Percentiles rank a stretch among this genome's conserved stretches.
phyloP scores from a whole-genome alignment of 2,329 filamentous ascomycete species.

The Botrytis medusae region DNA sequence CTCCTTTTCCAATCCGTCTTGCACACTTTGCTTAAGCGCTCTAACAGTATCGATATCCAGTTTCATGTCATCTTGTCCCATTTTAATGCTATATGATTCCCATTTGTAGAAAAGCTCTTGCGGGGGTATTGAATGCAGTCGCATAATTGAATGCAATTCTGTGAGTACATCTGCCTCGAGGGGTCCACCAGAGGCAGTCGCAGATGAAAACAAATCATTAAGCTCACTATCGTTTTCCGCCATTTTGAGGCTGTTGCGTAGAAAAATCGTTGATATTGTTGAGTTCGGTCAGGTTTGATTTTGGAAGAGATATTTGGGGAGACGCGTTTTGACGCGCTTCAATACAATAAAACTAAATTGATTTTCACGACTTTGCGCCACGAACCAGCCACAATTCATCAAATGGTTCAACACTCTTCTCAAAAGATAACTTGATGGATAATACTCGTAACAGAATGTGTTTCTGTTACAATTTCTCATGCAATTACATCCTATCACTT shows the following conservation, averaged over 20 bases:
- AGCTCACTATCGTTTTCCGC: constrained; percentile 32
- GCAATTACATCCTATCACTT: background rate
- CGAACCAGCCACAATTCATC: constrained; percentile 10
- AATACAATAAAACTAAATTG: constrained; percentile 15
- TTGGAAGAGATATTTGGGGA: constrained; percentile 10
- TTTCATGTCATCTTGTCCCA: constrained; percentile 76
- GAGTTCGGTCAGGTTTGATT: background rate
- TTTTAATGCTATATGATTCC: constrained; percentile 96
- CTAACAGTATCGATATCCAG: constrained; percentile 69
- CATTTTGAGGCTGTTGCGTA: constrained; percentile 24
- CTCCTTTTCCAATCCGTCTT: constrained; percentile 78
- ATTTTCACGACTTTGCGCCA: constrained; percentile 20
- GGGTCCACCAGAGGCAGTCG: constrained; percentile 24
- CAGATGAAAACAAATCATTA: constrained; percentile 35
- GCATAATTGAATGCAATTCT: constrained; percentile 83
- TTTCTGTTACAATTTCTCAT: background rate
- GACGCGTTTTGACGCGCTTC: constrained; percentile 22
- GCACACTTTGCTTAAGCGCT: constrained; percentile 81
- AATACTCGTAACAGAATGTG: background rate
- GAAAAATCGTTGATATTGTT: background rate
- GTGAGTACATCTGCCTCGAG: constrained; percentile 75
- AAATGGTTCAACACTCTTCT: background rate
- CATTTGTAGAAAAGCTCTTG: constrained; percentile 98
- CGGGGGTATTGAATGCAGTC: constrained; percentile 74
- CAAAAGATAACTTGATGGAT: background rate